These are phyloP conservation scores for Chlorencoelia australis DNA, from an alignment of 2,329 filamentous ascomycete genomes.

Conservation along the genomic window DNA sequence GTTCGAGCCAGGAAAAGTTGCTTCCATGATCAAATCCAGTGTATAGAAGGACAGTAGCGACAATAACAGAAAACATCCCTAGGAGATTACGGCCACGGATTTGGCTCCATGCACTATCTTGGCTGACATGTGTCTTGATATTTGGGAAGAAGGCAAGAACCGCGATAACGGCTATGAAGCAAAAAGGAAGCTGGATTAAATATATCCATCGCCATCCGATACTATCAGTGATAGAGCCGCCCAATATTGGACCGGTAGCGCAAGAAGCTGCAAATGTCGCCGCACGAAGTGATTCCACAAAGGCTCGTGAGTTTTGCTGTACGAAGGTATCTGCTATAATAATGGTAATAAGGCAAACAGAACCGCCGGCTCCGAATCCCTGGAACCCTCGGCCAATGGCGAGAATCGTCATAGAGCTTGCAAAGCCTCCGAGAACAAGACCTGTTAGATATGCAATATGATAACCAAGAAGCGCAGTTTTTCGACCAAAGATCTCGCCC, in stretches of 20 bases:
- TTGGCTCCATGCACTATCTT: neutral
- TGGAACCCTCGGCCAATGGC: neutral
- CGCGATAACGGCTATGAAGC: conserved; percentile 15
- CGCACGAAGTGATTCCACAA: neutral
- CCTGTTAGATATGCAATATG: neutral
- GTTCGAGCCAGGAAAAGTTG: neutral
- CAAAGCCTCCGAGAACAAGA: neutral
- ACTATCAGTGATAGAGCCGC: neutral
- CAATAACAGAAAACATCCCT: neutral
- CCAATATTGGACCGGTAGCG: neutral
- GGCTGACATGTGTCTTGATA: neutral
- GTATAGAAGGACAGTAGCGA: neutral
- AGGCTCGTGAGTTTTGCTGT: neutral
- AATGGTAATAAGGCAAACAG: neutral
- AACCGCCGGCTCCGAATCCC: neutral
- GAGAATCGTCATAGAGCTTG: neutral
- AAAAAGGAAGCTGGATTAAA: neutral
- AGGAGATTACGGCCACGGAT: neutral
- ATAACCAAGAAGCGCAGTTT: neutral
- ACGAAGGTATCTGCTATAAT: neutral
- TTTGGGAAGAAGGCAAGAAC: neutral
- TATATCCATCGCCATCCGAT: neutral
- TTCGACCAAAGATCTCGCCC: neutral
- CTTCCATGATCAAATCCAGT: neutral
- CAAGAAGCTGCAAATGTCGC: neutral